Evolutionary conservation across 805 yeast genomes (phyloP), one percentile per base, ranked within the genome.

Genomic region (Hanseniaspora nectarophila): DNA sequence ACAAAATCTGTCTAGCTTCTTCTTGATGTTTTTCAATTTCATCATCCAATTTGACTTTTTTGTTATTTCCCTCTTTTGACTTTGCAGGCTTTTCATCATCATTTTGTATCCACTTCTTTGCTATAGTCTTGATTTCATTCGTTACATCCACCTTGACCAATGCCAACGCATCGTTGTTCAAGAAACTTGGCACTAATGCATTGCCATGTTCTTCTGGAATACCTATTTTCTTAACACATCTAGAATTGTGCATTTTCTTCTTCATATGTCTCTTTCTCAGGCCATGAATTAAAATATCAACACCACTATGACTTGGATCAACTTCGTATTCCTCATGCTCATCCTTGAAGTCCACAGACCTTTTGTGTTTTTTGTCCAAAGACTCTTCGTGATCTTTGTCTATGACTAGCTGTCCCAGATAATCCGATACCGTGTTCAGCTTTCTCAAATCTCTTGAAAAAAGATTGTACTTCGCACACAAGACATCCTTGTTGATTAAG

Each of bases 161-260:
- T 7, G 45, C 24, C 34, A 42, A 18, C 8, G 45, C 3, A 5
- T 18, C 18, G 24, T 42, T 42, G 15, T 42, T 28, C n/a, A 42
- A 7, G 18, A 42, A 77, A 45, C 84, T 78, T 0, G 96, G 96
- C 1, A 85, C 90, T 45, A 86, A 82, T 13, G 34, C 24, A 29
- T 42, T 42, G 13, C 26, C 31, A 3, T 28, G 15, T 20, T 42
- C 33, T 21, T 42, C 31, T 2, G 33, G 24, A 29, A 28, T 18
- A 20, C 33, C 31, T 56, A 2, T 43, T 58, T 64, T 32, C 63
- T 55, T 12, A 63, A 56, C 26, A 59, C 58, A 5, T 60, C 59
- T 24, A 55, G 44, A 7, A 64, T 32, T 46, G 28, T 16, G 28
- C 3, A 20, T 12, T 13, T 43, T 29, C 26, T 33, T 48, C 32